Evolutionary conservation across 2,329 filamentous ascomycete genomes (phyloP), one percentile per base, ranked within the genome.

Genomic region (Penicillium occitanis): DNA sequence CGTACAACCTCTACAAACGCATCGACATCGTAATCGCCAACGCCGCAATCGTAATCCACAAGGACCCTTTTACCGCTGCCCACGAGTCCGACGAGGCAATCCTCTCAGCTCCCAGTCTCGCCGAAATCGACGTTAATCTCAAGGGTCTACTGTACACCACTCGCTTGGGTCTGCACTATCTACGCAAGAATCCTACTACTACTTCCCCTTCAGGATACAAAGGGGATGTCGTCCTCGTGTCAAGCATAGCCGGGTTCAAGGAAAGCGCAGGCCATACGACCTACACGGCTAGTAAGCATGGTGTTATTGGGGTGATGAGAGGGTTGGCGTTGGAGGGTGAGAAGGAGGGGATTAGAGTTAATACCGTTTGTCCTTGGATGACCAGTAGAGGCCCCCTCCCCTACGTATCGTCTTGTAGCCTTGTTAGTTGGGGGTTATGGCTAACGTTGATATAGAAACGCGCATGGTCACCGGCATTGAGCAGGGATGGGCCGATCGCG

Each of bases 21-120:
- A 70, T 73, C 3, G 69, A 72, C n/a, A 69, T 73, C 11, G 73
- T 73, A 51, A 68, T 73, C 25, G 73, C 69, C 14, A 71, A 73
- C 59, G 71, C 72, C 2, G 71, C 69, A 5, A 67, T 71, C 14
- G 66, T 55, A 2, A 68, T 68, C 6, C 67, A 67, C 28, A 66
- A 68, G 33, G 69, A 72, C 55, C 64, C 65, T 1, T 72, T 71
- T n/a, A 64, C 68, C 10, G 62, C 68, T 0, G 13, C 14, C 4
- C 30, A 35, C 17, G 50, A 57, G 8, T 57, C 61, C 25, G 53
- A 64, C 30, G 69, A 68, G 68, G n/a, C 17, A 8, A 57, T 57
- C 5, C 51, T 57, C 30, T 35, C 30, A 22, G 3, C 51, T 0
- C 51, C 51, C 0, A 37, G 35, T 14, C 17, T 37, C 5, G 30